Percentiles rank a stretch among this genome's conserved stretches.
Conservation (phyloP, 129 eudicot species). For the Kitagawia praeruptora region DNA sequence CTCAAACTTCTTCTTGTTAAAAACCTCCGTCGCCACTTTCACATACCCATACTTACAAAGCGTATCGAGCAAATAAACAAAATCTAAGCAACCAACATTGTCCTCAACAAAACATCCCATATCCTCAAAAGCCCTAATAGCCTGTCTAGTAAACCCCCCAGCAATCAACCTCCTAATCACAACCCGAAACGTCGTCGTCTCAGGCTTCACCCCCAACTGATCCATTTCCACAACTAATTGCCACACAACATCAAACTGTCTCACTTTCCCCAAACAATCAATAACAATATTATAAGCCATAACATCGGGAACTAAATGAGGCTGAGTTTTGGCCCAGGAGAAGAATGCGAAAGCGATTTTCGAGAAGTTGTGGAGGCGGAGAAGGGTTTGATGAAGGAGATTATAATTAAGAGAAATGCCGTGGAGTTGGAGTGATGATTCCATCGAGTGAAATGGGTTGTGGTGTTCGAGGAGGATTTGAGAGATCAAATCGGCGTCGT, state of each 20-base stretch:
- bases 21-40: constrained; percentile 70
- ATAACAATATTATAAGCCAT: constrained; percentile 48
- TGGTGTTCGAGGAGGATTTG: constrained; percentile 66
- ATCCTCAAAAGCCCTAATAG: constrained; percentile 65
- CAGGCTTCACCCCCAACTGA: constrained; percentile 27
- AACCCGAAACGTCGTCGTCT: constrained; percentile 49
- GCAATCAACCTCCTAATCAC: constrained; percentile 60
- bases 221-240: constrained; percentile 65
- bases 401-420: constrained; percentile 43
- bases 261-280: constrained; percentile 49
- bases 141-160: constrained; percentile 78
- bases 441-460: constrained; percentile 86
- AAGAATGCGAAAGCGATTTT: constrained; percentile 79
- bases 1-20: constrained; percentile 50
- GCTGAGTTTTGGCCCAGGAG: constrained; percentile 37
- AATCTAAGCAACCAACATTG: constrained; percentile 14
- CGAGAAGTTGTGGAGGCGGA: constrained; percentile 63
- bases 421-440: constrained; percentile 69
- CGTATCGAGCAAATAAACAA: constrained; percentile 54
- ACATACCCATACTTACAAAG: constrained; percentile 78
- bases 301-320: constrained; percentile 27
- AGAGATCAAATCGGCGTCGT: constrained; percentile 58
- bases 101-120: constrained; percentile 52
- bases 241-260: constrained; percentile 85
- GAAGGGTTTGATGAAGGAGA: constrained; percentile 71